Percentiles rank a stretch among this genome's conserved stretches.
These are phyloP conservation scores for Trichoderma sp. DNA, from an alignment of 2,329 filamentous ascomycete species.

Conservation along the genomic window DNA sequence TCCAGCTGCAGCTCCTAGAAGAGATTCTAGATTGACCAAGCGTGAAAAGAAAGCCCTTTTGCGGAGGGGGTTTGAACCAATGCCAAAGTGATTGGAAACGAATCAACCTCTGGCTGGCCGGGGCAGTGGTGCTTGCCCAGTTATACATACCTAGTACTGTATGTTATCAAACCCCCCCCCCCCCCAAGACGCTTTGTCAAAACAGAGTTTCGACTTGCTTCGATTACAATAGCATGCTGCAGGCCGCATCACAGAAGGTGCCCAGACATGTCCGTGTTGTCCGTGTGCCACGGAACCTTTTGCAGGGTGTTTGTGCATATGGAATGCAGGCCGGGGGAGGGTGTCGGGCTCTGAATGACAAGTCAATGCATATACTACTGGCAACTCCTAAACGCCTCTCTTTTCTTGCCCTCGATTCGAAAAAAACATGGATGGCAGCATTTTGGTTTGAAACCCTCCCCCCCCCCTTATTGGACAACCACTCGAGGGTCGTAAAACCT, in stretches of 20 bases:
- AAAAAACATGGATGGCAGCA: neutral
- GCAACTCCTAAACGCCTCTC: neutral
- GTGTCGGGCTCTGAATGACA: neutral
- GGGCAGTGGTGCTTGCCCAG: neutral
- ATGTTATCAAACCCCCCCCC: neutral
- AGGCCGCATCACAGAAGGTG: neutral
- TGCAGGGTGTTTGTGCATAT: neutral
- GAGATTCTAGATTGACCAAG: neutral
- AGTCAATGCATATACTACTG: neutral
- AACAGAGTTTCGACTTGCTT: slow-evolving; percentile 5
- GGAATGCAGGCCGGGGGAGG: neutral
- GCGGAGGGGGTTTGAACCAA: neutral
- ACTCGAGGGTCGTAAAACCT: neutral
- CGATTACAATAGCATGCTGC: neutral
- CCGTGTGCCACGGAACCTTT: neutral
- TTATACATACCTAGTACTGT: no score
- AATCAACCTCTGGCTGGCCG: neutral
- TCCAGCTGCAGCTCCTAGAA: neutral
- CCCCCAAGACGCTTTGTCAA: neutral
- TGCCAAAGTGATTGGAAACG: neutral
- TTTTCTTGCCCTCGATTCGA: neutral
- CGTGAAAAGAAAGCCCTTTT: neutral
- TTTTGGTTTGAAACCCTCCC: neutral
- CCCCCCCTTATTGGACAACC: neutral
- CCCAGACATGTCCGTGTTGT: neutral